Evolutionary conservation across 2,329 filamentous ascomycete species (phyloP), one percentile per base, ranked within the genome.

Genomic region (Botrytis fabae): DNA sequence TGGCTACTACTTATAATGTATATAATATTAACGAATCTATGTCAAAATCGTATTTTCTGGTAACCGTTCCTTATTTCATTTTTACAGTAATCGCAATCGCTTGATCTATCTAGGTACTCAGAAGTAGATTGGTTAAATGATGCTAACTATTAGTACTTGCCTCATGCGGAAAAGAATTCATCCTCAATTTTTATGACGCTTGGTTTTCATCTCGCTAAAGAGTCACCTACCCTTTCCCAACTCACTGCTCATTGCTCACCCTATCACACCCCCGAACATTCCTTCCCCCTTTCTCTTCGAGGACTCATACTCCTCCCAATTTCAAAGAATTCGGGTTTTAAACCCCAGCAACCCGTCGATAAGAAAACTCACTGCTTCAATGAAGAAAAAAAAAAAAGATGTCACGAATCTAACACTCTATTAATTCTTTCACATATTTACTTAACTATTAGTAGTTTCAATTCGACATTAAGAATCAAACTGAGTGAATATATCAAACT

Each of bases 381-480:
- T 28, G 3, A 54, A n/a, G 48, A 35, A 9, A 6, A 35, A 54
- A 10, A 28, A 14, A 51, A 54, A n/a, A n/a, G 1, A 54, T 54
- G 2, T 7, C 48, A 28, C 25, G 6, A 16, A 54, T 16, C 48
- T 2, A 28, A n/a, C 6, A 54, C 12, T 7, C 48, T 54, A 54
- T 16, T 16, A n/a, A n/a, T 14, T n/a, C 12, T 54, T 54, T 0
- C n/a, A 8, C 7, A 14, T 12, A n/a, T n/a, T n/a, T 12, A n/a
- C 12, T 54, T 16, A 16, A n/a, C 5, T 16, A 1, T 2, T 5
- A 28, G 0, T 5, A 28, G 0, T 12, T 54, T 28, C 12, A 6
- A 54, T 12, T 28, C 25, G 25, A n/a, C 3, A 16, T 3, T 28
- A 51, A n/a, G 6, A 4, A 3, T 3, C 48, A 54, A n/a, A 28